These are phyloP conservation scores for Neonectria faginata DNA, from an alignment of 2,329 filamentous ascomycete genomes.

Conservation along the genomic window DNA sequence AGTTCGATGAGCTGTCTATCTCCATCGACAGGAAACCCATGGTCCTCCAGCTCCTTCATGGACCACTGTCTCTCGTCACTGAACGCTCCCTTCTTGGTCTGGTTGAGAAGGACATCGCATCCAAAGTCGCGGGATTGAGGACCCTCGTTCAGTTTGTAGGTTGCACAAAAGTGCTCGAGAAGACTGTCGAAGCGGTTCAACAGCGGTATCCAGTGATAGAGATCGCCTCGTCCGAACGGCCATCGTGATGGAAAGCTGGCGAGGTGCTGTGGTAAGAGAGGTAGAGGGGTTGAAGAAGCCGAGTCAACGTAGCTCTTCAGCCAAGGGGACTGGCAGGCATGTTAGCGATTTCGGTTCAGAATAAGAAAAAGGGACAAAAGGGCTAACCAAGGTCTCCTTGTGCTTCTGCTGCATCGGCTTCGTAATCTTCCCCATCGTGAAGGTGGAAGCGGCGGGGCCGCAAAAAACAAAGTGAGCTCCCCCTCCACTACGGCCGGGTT, in stretches of 20 bases:
- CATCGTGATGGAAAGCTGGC: conserved; percentile 86
- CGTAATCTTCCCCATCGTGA: conserved; percentile 76
- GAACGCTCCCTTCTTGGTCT: conserved; percentile 63
- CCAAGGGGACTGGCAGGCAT: conserved; percentile 78
- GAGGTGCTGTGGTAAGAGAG: conserved; percentile 81
- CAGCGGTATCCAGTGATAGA: conserved; percentile 98
- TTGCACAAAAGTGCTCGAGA: conserved; percentile 82
- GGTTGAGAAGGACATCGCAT: conserved; percentile 71
- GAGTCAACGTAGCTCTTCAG: conserved; percentile 82
- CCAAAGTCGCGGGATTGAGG: conserved; percentile 84
- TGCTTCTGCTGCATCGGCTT: conserved; percentile 76
- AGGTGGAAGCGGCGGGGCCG: conserved; percentile 69
- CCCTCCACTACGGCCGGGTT: conserved; percentile 66
- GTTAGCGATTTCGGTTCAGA: conserved; percentile 43
- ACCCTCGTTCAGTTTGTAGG: conserved; percentile 82
- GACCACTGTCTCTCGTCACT: conserved; percentile 62
- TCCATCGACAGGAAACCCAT: conserved; percentile 78
- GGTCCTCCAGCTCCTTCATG: conserved; percentile 60
- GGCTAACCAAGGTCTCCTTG: conserved; percentile 72
- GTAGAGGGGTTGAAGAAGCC: conserved; percentile 76
- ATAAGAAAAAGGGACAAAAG: background rate
- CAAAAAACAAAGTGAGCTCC: conserved; percentile 61
- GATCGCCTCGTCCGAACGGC: conserved; percentile 94
- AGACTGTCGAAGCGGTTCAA: conserved; percentile 94
- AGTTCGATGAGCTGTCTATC: conserved; percentile 84